phyloP scores from a whole-genome alignment of 2,329 filamentous ascomycete species.

The Albophoma yamanashiensis region DNA sequence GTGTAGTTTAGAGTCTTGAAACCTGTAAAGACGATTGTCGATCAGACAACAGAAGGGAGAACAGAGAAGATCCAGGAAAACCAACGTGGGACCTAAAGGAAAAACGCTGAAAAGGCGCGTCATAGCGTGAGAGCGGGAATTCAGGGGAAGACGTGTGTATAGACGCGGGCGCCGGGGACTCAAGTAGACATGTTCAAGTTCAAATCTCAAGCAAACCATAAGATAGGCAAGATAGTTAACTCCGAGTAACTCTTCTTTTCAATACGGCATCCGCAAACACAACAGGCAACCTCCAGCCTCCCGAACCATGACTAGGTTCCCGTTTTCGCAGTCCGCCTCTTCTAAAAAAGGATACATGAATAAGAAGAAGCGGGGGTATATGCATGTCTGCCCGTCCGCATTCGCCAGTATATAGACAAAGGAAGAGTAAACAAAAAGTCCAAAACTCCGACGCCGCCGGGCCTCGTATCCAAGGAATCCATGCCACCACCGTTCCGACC shows the following conservation, averaged over 20 bases:
- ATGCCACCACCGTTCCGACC: background rate
- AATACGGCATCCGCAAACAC: background rate
- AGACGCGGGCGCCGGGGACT: background rate
- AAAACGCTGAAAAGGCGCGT: no score
- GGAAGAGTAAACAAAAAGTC: background rate
- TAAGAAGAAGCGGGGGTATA: background rate
- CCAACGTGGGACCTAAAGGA: no score
- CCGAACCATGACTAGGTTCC: background rate
- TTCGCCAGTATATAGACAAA: background rate
- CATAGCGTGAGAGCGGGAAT: no score
- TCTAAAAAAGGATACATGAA: background rate
- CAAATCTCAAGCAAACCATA: background rate
- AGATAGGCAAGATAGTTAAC: background rate
- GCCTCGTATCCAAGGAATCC: background rate
- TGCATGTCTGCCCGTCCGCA: background rate
- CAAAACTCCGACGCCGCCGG: conserved; percentile 1
- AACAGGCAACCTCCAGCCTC: background rate
- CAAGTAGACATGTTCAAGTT: background rate
- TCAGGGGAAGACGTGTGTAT: no score
- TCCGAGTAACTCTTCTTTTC: background rate
- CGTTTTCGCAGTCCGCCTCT: background rate
- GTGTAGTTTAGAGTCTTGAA: background rate
- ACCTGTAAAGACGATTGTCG: no score
- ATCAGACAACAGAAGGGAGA: no score
- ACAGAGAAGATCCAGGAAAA: no score